A percentile compares a stretch with the other conserved stretches of the same genome.
Conservation (phyloP, 2,329 filamentous ascomycete genomes). For the Graphilbum ipis-grandicollis region DNA sequence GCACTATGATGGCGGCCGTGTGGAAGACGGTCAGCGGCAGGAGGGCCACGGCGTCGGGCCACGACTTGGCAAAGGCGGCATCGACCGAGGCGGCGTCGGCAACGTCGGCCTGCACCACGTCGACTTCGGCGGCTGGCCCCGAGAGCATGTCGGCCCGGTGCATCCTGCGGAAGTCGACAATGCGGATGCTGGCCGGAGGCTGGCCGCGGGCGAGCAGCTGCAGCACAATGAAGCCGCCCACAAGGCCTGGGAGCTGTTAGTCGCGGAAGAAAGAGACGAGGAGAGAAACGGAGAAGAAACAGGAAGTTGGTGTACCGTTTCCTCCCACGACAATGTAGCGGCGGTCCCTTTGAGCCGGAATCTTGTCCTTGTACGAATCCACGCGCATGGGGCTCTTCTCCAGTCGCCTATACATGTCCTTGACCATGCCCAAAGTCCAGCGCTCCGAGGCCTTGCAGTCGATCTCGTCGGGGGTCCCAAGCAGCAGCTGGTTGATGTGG, state of each 20-base stretch:
- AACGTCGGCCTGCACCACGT: constrained; percentile 26
- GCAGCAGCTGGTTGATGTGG: constrained; percentile 16
- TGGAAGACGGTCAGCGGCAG: constrained; percentile 32
- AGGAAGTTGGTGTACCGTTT: constrained; percentile 14
- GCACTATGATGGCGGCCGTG: constrained; percentile 27
- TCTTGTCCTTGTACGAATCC: constrained; percentile 11
- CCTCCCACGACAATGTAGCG: constrained; percentile 21
- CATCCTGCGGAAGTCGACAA: constrained; percentile 26
- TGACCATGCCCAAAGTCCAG: constrained; percentile 16
- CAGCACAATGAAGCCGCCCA: constrained; percentile 29
- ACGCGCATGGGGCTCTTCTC: constrained; percentile 13
- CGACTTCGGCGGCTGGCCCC: constrained; percentile 17
- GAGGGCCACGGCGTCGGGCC: constrained; percentile 19
- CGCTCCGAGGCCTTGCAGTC: constrained; percentile 11
- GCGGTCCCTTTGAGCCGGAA: constrained; percentile 17
- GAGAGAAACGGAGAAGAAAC: background rate
- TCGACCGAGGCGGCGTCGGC: constrained; percentile 18
- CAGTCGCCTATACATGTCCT: constrained; percentile 15
- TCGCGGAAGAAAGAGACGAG: background rate
- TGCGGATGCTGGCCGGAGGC: constrained; percentile 25
- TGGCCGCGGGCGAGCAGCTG: constrained; percentile 30
- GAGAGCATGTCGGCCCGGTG: constrained; percentile 19
- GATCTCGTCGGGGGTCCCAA: constrained; percentile 14
- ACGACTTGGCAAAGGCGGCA: constrained; percentile 24
- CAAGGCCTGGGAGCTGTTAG: constrained; percentile 10